Conservation (phyloP, 164 flowering plant genomes). For the Euptelea pleiosperma region DNA sequence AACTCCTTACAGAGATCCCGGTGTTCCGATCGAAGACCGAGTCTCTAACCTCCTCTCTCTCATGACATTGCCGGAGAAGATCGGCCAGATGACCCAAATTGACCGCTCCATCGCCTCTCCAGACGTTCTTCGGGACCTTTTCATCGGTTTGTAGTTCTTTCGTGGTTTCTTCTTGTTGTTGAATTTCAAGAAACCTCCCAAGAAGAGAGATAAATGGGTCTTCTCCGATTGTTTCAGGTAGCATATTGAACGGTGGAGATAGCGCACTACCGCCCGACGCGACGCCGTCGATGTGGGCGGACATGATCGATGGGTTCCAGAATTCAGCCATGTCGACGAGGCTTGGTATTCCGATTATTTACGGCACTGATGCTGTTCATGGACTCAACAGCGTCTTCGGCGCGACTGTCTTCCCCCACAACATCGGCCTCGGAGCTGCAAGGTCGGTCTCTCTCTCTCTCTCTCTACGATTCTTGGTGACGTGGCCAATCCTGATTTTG, state of each 20-base stretch:
- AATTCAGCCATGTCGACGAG: conserved; percentile 22
- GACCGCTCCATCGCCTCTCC: conserved; percentile 54
- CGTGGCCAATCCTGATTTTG: neutral
- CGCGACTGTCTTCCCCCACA: conserved; percentile 42
- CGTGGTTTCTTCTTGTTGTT: neutral
- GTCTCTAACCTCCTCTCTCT: conserved; percentile 57
- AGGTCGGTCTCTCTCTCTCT: conserved; percentile 13
- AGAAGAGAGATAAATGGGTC: neutral
- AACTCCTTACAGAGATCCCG: conserved; percentile 41
- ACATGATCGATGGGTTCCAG: conserved; percentile 36
- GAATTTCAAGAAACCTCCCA: neutral
- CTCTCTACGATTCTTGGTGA: conserved; percentile 3
- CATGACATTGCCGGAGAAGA: conserved; percentile 63
- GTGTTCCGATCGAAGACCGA: conserved; percentile 44
- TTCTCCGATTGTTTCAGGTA: conserved; percentile 15
- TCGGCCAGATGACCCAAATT: conserved; percentile 73
- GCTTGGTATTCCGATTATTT: conserved; percentile 35
- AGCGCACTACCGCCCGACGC: conserved; percentile 25
- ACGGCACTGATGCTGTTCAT: conserved; percentile 40
- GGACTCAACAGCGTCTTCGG: conserved; percentile 37
- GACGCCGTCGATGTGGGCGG: conserved; percentile 27
- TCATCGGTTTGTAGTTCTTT: conserved; percentile 34
- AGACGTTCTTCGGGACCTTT: conserved; percentile 28
- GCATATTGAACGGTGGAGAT: conserved; percentile 30
- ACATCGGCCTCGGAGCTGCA: conserved; percentile 40